A percentile compares a stretch with the other conserved stretches of the same genome.
Conservation (phyloP, 2,329 filamentous ascomycete genomes). For the Ambrosiella cleistominuta region DNA sequence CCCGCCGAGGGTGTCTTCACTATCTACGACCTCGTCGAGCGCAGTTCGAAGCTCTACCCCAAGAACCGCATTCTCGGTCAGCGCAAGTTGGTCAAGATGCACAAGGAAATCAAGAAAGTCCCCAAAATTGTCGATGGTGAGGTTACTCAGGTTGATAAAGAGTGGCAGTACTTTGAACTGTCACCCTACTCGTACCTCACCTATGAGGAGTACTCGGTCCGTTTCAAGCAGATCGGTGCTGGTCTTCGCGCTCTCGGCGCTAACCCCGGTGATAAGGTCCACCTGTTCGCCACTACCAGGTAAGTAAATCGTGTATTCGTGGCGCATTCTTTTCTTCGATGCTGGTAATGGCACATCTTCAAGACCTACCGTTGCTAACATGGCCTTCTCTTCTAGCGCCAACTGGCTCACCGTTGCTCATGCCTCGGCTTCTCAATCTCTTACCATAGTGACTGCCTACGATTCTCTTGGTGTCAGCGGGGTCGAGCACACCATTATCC, state of each 20-base stretch:
- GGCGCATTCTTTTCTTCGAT: background rate
- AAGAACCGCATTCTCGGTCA: conserved; percentile 50
- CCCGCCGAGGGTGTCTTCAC: conserved; percentile 57
- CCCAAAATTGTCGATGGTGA: conserved; percentile 76
- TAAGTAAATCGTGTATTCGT: conserved; percentile 21
- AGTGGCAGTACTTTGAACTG: conserved; percentile 82
- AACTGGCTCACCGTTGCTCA: conserved; percentile 77
- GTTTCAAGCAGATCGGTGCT: conserved; percentile 50
- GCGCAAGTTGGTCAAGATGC: conserved; percentile 57
- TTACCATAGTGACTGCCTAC: conserved; percentile 87
- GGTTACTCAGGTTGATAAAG: conserved; percentile 66
- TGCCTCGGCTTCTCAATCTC: conserved; percentile 60
- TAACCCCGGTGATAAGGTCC: conserved; percentile 47
- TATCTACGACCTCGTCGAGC: conserved; percentile 60
- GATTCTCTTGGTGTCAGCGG: conserved; percentile 78
- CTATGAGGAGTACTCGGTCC: conserved; percentile 61
- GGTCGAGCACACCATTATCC: conserved; percentile 67
- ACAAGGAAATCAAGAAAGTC: conserved; percentile 74
- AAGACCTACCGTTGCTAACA: background rate
- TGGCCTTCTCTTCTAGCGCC: conserved; percentile 29
- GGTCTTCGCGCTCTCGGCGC: conserved; percentile 62
- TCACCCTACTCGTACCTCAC: conserved; percentile 58
- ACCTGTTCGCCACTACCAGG: conserved; percentile 75
- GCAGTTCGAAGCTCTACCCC: conserved; percentile 45
- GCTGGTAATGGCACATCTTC: background rate